Conservation (phyloP, 192 early-diverging fungal genomes). For the Physocladia obscura region DNA sequence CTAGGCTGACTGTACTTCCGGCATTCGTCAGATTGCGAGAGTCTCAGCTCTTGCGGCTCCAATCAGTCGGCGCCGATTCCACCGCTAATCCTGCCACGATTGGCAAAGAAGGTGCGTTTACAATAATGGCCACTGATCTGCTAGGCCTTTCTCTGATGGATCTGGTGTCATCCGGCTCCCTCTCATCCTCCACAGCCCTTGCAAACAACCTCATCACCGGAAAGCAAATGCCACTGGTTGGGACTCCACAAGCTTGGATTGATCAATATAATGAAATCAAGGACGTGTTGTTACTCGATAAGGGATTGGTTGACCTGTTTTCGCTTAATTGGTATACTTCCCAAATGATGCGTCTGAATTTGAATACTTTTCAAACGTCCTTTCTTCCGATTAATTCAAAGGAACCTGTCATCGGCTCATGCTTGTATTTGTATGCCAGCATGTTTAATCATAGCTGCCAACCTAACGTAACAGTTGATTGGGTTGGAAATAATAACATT, state of each 20-base stretch:
- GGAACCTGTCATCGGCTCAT: neutral
- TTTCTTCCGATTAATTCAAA: neutral
- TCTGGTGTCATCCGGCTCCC: constrained; percentile 5
- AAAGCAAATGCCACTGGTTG: neutral
- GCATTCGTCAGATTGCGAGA: neutral
- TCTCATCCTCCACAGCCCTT: neutral
- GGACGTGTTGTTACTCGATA: neutral
- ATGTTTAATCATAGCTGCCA: constrained; percentile 19
- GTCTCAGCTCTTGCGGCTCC: neutral
- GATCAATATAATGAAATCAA: constrained; percentile 6
- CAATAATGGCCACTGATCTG: constrained; percentile 1
- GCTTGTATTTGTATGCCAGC: constrained; percentile 3
- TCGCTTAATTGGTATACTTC: constrained; percentile 11
- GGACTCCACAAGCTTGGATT: constrained; percentile 7
- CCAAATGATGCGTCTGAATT: constrained; percentile 23
- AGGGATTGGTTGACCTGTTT: constrained; percentile 19
- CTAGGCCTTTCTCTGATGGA: constrained; percentile 11
- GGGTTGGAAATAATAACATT: constrained; percentile 3
- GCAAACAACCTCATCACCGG: neutral
- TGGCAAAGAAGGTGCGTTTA: constrained; percentile 12
- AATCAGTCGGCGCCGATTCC: neutral
- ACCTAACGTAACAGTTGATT: constrained; percentile 18
- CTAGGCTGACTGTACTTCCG: neutral
- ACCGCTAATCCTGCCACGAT: neutral
- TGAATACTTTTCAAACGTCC: constrained; percentile 7